Evolutionary conservation across 192 early-diverging fungal genomes (phyloP).

Genomic region (Lobosporangium transversale): DNA sequence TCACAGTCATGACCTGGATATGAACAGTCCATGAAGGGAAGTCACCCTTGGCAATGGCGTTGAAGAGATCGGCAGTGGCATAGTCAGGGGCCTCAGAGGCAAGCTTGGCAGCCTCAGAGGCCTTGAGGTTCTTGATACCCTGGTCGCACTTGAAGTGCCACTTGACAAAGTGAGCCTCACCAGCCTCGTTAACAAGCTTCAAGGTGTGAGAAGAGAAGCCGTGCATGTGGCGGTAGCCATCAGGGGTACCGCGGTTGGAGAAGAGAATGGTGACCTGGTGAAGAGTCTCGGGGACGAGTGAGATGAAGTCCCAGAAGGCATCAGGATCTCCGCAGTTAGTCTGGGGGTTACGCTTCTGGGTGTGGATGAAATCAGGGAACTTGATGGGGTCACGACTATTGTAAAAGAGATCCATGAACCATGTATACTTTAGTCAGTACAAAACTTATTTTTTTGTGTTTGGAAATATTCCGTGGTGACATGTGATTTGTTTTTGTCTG

Average conservation of each 20-base stretch:
- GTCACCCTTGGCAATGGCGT: conserved; percentile 69
- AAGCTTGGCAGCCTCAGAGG: conserved; percentile 60
- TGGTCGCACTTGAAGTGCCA: conserved; percentile 71
- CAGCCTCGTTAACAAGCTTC: conserved; percentile 64
- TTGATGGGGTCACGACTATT: conserved; percentile 59
- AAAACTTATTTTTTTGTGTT: too few species aligned
- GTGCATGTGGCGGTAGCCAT: conserved; percentile 64
- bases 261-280: conserved; percentile 70
- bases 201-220: conserved; percentile 64
- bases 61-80: conserved; percentile 68
- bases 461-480: too few species aligned
- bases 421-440: conserved; percentile 24
- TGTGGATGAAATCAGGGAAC: conserved; percentile 68
- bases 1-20: conserved; percentile 69
- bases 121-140: conserved; percentile 68
- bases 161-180: conserved; percentile 67
- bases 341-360: conserved; percentile 70
- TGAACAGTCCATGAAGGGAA: conserved; percentile 73
- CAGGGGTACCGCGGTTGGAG: conserved; percentile 68
- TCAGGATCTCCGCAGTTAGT: conserved; percentile 62
- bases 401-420: background rate
- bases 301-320: conserved; percentile 72
- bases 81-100: conserved; percentile 67
- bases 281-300: conserved; percentile 69
- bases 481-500: too few species aligned